A percentile compares a stretch with the other conserved stretches of the same genome.
Conservation (phyloP, 495 filamentous ascomycete species). For the Penicillium bialowiezense region DNA sequence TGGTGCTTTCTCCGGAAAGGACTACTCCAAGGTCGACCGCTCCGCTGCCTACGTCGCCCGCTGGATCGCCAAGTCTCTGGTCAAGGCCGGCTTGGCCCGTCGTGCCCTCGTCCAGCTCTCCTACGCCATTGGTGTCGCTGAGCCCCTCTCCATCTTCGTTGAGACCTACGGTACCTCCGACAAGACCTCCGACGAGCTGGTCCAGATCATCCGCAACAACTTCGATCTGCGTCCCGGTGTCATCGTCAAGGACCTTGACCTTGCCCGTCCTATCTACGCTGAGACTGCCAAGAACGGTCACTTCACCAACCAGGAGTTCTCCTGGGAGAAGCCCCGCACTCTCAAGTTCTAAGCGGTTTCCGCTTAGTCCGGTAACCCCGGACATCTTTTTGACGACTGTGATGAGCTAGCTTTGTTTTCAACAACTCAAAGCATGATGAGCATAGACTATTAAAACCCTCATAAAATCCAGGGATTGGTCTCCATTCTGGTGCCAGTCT, state of each 20-base stretch:
- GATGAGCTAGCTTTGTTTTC: conserved; percentile 60
- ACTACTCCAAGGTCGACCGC: conserved; percentile 99
- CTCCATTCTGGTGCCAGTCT: conserved; percentile 10
- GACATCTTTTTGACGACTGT: conserved; percentile 45
- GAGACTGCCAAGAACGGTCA: conserved; percentile 99
- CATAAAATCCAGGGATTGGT: conserved; percentile 19
- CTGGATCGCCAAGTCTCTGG: conserved; percentile 98
- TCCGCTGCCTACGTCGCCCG: conserved; percentile 95
- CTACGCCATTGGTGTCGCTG: conserved; percentile 97
- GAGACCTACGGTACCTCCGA: conserved; percentile 64
- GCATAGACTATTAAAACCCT: conserved; percentile 42
- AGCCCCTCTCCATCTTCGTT: conserved; percentile 85
- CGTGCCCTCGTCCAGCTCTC: conserved; percentile 95
- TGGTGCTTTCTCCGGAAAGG: conserved; percentile 99
- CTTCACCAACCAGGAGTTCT: conserved; percentile 98
- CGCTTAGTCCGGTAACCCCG: conserved; percentile 15
- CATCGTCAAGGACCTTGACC: conserved; percentile 95
- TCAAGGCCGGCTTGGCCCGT: conserved; percentile 81
- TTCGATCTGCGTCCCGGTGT: conserved; percentile 97
- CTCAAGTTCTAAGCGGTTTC: conserved; percentile 71
- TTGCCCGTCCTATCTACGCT: conserved; percentile 95
- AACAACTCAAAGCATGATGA: conserved; percentile 55
- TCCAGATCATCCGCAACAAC: conserved; percentile 89
- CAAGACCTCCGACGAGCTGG: conserved; percentile 84
- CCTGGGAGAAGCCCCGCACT: conserved; percentile 96